A percentile compares a stretch with the other conserved stretches of the same genome.
phyloP scores from a whole-genome alignment of 768 basidiomycete species.

The Leccinum obscurum region DNA sequence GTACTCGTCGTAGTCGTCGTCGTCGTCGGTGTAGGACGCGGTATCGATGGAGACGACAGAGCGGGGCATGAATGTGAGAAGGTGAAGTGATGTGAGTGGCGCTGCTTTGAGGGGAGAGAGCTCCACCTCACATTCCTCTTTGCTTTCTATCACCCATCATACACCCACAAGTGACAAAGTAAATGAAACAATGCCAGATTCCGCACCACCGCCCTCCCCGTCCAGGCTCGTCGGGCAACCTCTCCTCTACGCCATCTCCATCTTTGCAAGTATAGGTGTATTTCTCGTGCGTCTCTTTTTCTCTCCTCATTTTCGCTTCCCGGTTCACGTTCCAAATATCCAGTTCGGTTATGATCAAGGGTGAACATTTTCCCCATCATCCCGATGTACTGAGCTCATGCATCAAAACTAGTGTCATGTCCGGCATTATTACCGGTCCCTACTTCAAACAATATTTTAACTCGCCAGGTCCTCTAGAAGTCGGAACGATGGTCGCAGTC shows the following conservation, averaged over 20 bases:
- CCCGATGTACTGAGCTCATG: conserved; percentile 7
- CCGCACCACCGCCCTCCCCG: conserved; percentile 30
- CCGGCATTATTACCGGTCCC: conserved; percentile 87
- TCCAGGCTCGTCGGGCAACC: conserved; percentile 73
- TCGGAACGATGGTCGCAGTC: conserved; percentile 97
- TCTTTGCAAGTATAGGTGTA: conserved; percentile 82
- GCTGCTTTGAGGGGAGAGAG: conserved; percentile 18
- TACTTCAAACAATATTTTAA: conserved; percentile 83
- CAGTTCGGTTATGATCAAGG: conserved; percentile 90
- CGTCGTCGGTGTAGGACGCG: conserved; percentile 46
- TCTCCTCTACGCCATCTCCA: conserved; percentile 75
- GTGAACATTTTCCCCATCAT: conserved; percentile 37
- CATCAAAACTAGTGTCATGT: conserved; percentile 65
- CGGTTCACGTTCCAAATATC: conserved; percentile 3
- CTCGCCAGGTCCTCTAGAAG: conserved; percentile 66
- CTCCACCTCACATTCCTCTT: conserved; percentile 10
- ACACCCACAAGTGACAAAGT: conserved; percentile 13
- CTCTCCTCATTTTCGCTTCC: conserved; percentile 2
- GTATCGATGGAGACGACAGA: conserved; percentile 65
- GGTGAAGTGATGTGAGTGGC: conserved; percentile 4
- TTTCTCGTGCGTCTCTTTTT: conserved; percentile 61
- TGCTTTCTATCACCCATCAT: conserved; percentile 20
- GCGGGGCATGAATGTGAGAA: conserved; percentile 47
- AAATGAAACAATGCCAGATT: conserved; percentile 58
- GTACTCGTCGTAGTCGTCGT: conserved; percentile 68